phyloP scores from a whole-genome alignment of 192 early-diverging fungal genomes.

The Endogone sp. region DNA sequence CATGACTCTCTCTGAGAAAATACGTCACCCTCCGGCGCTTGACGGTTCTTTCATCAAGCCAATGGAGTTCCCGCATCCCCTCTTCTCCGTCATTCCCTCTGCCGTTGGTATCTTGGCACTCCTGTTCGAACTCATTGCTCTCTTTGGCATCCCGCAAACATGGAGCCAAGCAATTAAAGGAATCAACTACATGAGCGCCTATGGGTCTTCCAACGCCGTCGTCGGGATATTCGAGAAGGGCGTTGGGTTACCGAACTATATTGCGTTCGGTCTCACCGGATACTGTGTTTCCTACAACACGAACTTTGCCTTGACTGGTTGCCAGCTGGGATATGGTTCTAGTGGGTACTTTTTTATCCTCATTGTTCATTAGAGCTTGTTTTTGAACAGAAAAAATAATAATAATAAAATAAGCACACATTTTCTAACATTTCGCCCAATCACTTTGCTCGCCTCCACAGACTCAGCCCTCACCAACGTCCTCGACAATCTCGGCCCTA shows the following conservation, averaged over 20 bases:
- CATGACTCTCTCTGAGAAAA: too few species aligned
- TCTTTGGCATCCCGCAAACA: background rate
- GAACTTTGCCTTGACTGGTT: background rate
- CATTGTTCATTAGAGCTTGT: too few species aligned
- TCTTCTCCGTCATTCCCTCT: background rate
- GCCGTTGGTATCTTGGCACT: background rate
- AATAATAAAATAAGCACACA: too few species aligned
- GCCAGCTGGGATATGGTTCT: background rate
- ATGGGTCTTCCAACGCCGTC: background rate
- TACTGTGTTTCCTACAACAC: background rate
- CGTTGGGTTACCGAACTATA: background rate
- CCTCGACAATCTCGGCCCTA: background rate
- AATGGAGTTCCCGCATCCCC: background rate
- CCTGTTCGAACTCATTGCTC: background rate
- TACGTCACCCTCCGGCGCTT: background rate
- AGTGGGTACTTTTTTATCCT: background rate
- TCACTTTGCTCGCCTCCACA: background rate
- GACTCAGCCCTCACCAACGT: background rate
- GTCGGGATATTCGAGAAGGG: background rate
- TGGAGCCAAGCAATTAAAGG: background rate
- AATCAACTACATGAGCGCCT: background rate
- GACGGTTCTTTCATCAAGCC: background rate
- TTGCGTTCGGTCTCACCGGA: background rate
- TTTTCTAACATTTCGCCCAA: too few species aligned
- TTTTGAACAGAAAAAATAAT: too few species aligned